phyloP scores from a whole-genome alignment of 257 asterid genomes.

The Euphrasia confusa region DNA sequence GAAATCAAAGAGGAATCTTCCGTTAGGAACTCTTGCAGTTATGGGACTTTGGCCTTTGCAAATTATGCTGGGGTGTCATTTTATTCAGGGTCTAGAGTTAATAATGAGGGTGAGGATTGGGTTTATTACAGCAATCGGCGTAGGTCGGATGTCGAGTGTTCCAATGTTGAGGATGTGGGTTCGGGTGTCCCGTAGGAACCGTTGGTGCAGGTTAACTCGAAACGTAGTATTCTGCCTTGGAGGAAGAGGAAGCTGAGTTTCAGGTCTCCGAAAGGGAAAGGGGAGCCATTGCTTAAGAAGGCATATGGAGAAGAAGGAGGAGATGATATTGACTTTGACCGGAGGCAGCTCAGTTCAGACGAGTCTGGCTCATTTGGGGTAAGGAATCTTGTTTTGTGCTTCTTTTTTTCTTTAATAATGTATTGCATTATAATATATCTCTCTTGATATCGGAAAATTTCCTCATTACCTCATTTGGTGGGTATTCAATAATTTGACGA shows the following conservation, averaged over 20 bases:
- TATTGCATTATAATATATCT: too few species aligned
- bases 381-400: constrained; percentile 26
- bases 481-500: background rate
- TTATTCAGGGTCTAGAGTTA: constrained; percentile 47
- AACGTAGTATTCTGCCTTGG: constrained; percentile 92
- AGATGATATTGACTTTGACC: constrained; percentile 90
- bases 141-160: constrained; percentile 63
- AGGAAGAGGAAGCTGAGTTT: constrained; percentile 85
- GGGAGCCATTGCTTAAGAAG: constrained; percentile 91
- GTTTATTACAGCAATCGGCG: constrained; percentile 86
- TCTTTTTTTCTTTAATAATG: background rate
- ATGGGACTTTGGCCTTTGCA: constrained; percentile 77
- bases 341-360: constrained; percentile 91
- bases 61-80: constrained; percentile 63
- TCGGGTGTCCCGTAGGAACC: constrained; percentile 41
- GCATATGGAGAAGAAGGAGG: constrained; percentile 96
- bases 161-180: constrained; percentile 36
- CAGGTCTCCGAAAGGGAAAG: constrained; percentile 84
- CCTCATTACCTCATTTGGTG: background rate
- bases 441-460: too few species aligned
- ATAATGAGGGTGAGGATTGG: constrained; percentile 70
- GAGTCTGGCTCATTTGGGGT: constrained; percentile 71
- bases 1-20: constrained; percentile 53
- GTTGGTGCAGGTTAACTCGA: constrained; percentile 39
- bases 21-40: constrained; percentile 80